phyloP scores from a whole-genome alignment of 352 stramenopile genomes.

The Pythium pyrilobum region DNA sequence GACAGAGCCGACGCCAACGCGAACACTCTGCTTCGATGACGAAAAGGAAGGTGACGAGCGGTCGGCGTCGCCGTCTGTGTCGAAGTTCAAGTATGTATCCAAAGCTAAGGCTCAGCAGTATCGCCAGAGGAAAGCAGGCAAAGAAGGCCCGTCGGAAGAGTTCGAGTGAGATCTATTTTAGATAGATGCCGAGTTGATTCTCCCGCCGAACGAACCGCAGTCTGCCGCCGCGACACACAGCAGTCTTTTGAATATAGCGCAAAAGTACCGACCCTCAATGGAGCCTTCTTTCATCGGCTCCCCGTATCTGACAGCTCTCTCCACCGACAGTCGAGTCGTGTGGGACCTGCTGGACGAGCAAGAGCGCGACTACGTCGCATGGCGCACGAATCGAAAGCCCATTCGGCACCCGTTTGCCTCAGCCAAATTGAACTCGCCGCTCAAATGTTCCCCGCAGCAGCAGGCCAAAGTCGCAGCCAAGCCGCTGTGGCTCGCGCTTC shows the following conservation, averaged over 20 bases:
- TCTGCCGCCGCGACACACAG: too few relatives aligned
- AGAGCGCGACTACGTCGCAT: conserved; percentile 39
- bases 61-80: background rate
- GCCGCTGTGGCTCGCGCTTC: conserved; percentile 21
- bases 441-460: conserved; percentile 9
- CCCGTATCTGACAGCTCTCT: conserved; percentile 36
- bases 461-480: background rate
- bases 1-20: conserved; percentile 2
- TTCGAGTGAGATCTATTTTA: conserved; percentile 15
- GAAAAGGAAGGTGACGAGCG: background rate
- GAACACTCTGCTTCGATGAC: conserved; percentile 15
- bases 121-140: conserved; percentile 9
- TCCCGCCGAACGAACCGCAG: too few relatives aligned
- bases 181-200: background rate
- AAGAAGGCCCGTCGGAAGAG: background rate
- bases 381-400: conserved; percentile 31
- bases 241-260: too few relatives aligned
- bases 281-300: conserved; percentile 49
- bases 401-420: conserved; percentile 42
- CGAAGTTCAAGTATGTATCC: conserved; percentile 21
- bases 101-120: conserved; percentile 20
- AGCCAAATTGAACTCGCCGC: conserved; percentile 41
- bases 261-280: conserved; percentile 24
- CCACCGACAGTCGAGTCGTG: conserved; percentile 36
- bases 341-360: conserved; percentile 47